These are phyloP conservation scores for Aspergillus leporis DNA, from an alignment of 495 filamentous ascomycete species.

Conservation along the genomic window DNA sequence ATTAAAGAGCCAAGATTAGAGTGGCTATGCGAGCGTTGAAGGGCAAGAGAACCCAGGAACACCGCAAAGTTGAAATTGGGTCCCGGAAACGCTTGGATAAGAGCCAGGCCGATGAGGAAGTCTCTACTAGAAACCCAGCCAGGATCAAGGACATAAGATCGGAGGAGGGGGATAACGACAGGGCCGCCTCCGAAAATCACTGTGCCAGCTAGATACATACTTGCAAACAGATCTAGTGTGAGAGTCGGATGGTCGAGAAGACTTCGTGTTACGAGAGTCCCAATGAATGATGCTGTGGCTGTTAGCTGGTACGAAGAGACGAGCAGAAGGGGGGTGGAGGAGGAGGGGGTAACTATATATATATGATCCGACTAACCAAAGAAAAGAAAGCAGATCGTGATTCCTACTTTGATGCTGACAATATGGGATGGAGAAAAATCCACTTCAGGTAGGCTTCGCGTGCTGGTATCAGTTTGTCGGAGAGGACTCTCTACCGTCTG, in stretches of 20 bases:
- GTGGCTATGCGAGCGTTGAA: conserved; percentile 34
- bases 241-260: conserved; percentile 45
- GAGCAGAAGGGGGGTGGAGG: no score
- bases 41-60: conserved; percentile 67
- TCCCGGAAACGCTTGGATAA: conserved; percentile 82
- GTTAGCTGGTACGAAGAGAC: conserved; percentile 35
- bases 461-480: no score
- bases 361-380: no score
- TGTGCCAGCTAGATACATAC: conserved; percentile 84
- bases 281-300: conserved; percentile 51
- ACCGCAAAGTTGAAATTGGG: conserved; percentile 91
- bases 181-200: conserved; percentile 88
- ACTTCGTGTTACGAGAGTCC: conserved; percentile 59
- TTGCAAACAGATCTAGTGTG: conserved; percentile 67
- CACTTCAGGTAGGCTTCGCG: no score
- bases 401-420: no score
- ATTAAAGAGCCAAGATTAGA: conserved; percentile 60
- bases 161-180: conserved; percentile 79
- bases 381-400: no score
- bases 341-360: no score
- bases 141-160: conserved; percentile 75
- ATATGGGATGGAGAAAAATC: no score
- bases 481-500: no score
- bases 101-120: conserved; percentile 79
- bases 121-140: conserved; percentile 79